Evolutionary conservation across 1,139 yeast species (phyloP), one percentile per base, ranked within the genome.

Genomic region (Pichia sp.): DNA sequence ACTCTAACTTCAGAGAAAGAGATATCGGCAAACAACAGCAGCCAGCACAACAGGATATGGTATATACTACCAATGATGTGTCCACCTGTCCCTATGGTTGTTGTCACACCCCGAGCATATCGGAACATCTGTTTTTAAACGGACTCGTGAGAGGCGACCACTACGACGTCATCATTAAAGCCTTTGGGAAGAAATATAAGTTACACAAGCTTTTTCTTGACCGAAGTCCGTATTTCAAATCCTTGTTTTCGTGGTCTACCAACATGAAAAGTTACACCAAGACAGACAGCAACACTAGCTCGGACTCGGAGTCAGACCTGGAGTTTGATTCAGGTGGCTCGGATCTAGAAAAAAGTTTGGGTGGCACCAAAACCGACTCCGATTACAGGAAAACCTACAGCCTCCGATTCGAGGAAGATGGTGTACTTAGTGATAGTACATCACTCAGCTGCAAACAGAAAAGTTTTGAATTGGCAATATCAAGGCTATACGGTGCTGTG

Each of bases 201-300:
- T 64, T 80, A 4, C 84, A 80, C 59, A 69, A 70, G 56, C 61
- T 80, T 49, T 68, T 79, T n/a, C 66, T 80, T 40, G 73, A 72
- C 55, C 70, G 78, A 51, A 70, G 79, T 53, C 76, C 78, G 0
- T 79, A 77, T 58, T 79, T 80, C 62, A 68, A 71, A 16, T 70
- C 77, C 2, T 59, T 79, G 53, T 75, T 80, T 57, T 67, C 72
- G 42, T 79, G 84, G 84, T 47, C 60, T 2, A 45, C 31, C 4
- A 52, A 50, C 4, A 47, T 51, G 8, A 62, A 30, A 6, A 50
- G 31, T 8, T 50, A 43, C 11, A 19, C 45, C n/a, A 32, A 45
- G 11, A 53, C 51, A 4, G 47, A 43, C 11, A 19, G 31, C n/a
- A 32, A 45, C 13, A 53, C 51, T 4, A 45, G 46, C 10, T 42